Conservation (phyloP, 495 filamentous ascomycete genomes). For the Oleoguttula mirabilis region DNA sequence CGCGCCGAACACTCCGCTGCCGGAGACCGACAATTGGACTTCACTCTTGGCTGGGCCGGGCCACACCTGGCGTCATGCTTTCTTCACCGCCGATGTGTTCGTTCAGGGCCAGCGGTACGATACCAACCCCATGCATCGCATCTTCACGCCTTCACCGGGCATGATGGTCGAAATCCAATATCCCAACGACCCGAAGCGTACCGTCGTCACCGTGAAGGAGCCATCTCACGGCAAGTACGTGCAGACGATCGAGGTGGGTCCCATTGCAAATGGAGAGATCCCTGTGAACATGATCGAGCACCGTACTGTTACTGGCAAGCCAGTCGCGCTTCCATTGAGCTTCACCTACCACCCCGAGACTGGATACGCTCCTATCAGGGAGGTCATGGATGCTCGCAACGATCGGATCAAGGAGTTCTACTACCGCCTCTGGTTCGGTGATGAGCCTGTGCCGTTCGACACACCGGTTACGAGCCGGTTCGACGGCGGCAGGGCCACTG, state of each 20-base stretch:
- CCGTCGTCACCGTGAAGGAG: slow-evolving; percentile 67
- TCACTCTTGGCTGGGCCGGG: slow-evolving; percentile 72
- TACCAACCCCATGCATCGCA: slow-evolving; percentile 84
- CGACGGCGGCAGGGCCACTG: slow-evolving; percentile 70
- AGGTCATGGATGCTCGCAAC: slow-evolving; percentile 89
- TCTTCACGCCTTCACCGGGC: slow-evolving; percentile 73
- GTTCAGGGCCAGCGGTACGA: slow-evolving; percentile 95
- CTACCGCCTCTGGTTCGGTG: slow-evolving; percentile 91
- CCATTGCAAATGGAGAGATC: slow-evolving; percentile 66
- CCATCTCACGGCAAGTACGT: slow-evolving; percentile 53
- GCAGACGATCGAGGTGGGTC: slow-evolving; percentile 72
- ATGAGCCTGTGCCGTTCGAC: slow-evolving; percentile 73
- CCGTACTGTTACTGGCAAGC: slow-evolving; percentile 64
- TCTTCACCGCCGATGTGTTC: slow-evolving; percentile 91
- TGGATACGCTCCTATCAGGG: slow-evolving; percentile 87
- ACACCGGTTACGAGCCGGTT: slow-evolving; percentile 73
- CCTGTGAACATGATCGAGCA: slow-evolving; percentile 78
- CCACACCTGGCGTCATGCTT: slow-evolving; percentile 87
- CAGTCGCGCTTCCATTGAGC: slow-evolving; percentile 65
- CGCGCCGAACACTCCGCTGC: slow-evolving; percentile 55
- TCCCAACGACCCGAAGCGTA: slow-evolving; percentile 66
- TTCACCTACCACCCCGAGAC: slow-evolving; percentile 90
- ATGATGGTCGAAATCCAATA: slow-evolving; percentile 78
- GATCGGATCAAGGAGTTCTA: slow-evolving; percentile 97
- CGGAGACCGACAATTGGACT: slow-evolving; percentile 72